These are phyloP conservation scores for Ogataea kodamae DNA, from an alignment of 805 yeast species.

Conservation along the genomic window DNA sequence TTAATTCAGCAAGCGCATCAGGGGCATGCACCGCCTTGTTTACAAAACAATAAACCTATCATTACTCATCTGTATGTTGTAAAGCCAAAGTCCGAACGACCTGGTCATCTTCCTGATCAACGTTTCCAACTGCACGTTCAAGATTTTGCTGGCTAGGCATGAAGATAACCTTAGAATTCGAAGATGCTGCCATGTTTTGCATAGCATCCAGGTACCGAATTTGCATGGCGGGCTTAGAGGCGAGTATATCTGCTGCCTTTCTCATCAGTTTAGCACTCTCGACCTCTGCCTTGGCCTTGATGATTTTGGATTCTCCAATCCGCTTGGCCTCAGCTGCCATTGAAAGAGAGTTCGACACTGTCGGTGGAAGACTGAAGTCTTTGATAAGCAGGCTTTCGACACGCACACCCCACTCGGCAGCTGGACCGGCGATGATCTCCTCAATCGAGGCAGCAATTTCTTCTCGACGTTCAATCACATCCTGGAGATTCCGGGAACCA, in stretches of 20 bases:
- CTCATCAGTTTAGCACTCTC: constrained; percentile 74
- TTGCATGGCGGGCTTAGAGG: constrained; percentile 75
- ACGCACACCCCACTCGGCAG: constrained; percentile 66
- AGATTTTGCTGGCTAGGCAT: constrained; percentile 55
- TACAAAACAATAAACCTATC: no score
- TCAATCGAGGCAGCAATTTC: constrained; percentile 66
- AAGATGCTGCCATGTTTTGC: constrained; percentile 62
- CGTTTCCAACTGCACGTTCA: constrained; percentile 28
- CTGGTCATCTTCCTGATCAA: constrained; percentile 9
- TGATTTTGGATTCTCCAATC: constrained; percentile 73
- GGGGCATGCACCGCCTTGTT: no score
- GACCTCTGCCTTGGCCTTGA: constrained; percentile 71
- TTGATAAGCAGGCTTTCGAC: constrained; percentile 67
- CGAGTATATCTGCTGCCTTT: constrained; percentile 72
- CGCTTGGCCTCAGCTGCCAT: constrained; percentile 75
- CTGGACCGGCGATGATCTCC: constrained; percentile 57
- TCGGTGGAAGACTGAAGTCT: constrained; percentile 53
- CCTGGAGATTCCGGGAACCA: constrained; percentile 63
- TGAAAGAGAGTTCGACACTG: constrained; percentile 58
- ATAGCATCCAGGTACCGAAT: constrained; percentile 76
- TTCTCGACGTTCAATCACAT: constrained; percentile 69
- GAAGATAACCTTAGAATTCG: constrained; percentile 67
- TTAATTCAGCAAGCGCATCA: no score
- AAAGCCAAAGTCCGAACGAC: constrained; percentile 10
- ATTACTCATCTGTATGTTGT: no score